Evolutionary conservation across 2,329 filamentous ascomycete genomes (phyloP), one percentile per base, ranked within the genome.

Genomic region (Colletotrichum caudatum): DNA sequence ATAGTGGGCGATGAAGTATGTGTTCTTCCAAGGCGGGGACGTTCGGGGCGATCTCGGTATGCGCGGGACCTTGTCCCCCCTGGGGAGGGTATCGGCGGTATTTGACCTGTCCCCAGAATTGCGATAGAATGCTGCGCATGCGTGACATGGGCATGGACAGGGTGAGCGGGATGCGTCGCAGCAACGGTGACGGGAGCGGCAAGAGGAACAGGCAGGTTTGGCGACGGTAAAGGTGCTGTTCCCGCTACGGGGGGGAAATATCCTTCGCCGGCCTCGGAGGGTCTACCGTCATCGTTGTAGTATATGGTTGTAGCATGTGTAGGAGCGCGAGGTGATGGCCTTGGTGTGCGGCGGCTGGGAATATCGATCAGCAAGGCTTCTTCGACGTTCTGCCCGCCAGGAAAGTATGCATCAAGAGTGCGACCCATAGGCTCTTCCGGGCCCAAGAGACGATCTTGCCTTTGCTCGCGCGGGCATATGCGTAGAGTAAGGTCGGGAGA

Each of bases 291-390:
- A 37, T 94, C 92, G 73, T 85, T 78, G 77, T 89, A 88, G 77
- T 89, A 89, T 72, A 84, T 84, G 57, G 85, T 82, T 20, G 82
- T 78, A 57, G 81, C 77, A 75, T 84, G 81, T 57, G 84, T 79
- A 67, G 87, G 81, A 9, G 81, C 79, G 70, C 91, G 87, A 3
- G 95, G 95, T 12, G 94, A 97, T 14, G 93, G 91, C 75, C 92
- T 92, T 1, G 95, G 94, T 0, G 94, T 95, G 71, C 92, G 89
- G 65, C 91, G 89, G 46, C 86, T 84, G 20, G 94, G 94, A 26
- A 97, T 90, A 76, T 98, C 95, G 78, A 99, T 97, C 74, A 98
- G 79, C 73, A 99, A 87, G 9, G 96, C 96, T 78, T 99, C 96
- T 65, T 95, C 92, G 57, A 97, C 91, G 0, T 86, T 90, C 82